Evolutionary conservation across 495 filamentous ascomycete species (phyloP).

Genomic region (Diplogelasinospora grovesii): DNA sequence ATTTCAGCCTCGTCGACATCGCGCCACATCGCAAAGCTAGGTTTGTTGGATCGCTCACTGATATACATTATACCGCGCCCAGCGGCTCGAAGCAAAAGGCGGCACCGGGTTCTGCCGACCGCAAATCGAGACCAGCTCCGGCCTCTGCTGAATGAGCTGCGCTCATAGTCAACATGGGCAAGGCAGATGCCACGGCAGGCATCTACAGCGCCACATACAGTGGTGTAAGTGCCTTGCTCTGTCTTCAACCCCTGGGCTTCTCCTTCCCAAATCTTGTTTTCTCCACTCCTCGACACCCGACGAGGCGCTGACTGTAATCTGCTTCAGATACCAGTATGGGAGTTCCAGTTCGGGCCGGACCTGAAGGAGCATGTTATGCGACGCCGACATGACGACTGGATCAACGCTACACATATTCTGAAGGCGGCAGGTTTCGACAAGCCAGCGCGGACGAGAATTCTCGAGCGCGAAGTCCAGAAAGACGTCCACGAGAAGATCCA

Average conservation of each 20-base stretch:
- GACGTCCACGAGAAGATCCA: constrained; percentile 95
- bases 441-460: constrained; percentile 84
- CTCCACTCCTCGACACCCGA: neutral
- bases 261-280: constrained; percentile 1
- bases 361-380: constrained; percentile 77
- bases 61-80: too few relatives aligned
- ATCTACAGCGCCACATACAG: constrained; percentile 93
- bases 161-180: constrained; percentile 28
- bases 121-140: too few relatives aligned
- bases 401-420: constrained; percentile 91
- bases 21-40: too few relatives aligned
- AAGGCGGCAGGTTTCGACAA: constrained; percentile 70
- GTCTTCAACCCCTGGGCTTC: too few relatives aligned
- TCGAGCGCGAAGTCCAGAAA: constrained; percentile 95
- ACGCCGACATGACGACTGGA: constrained; percentile 78
- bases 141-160: neutral
- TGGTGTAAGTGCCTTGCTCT: constrained; percentile 56
- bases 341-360: constrained; percentile 71
- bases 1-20: neutral
- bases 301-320: neutral
- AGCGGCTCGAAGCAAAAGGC: too few relatives aligned
- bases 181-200: constrained; percentile 27
- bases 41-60: too few relatives aligned
- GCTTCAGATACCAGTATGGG: constrained; percentile 77
- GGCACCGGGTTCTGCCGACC: too few relatives aligned